Conservation (phyloP, 2,329 filamentous ascomycete genomes). For the Coleophoma crateriformis region DNA sequence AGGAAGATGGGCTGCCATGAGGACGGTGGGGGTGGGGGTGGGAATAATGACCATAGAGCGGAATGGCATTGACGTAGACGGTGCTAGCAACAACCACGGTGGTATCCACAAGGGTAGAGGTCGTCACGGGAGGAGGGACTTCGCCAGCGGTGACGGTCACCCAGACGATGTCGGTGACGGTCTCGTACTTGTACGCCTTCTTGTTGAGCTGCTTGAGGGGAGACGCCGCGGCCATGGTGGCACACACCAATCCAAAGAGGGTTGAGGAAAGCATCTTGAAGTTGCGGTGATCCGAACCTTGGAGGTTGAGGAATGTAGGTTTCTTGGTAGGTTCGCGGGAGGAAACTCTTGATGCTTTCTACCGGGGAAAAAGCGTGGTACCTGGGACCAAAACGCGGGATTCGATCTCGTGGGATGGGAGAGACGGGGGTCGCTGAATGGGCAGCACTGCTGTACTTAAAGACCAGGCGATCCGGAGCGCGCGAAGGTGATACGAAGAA, state of each 20-base stretch:
- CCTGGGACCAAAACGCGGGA: too few species aligned
- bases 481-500: background rate
- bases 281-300: background rate
- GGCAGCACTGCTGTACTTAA: conserved; percentile 25
- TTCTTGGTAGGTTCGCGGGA: background rate
- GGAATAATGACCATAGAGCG: background rate
- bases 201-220: conserved; percentile 28
- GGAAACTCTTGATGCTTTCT: background rate
- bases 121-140: conserved; percentile 1
- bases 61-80: conserved; percentile 11
- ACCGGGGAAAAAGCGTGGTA: too few species aligned
- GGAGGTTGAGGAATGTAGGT: background rate
- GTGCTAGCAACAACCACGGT: conserved; percentile 7
- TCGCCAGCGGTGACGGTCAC: conserved; percentile 31
- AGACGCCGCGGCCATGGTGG: conserved; percentile 26
- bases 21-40: background rate
- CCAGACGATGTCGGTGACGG: conserved; percentile 27
- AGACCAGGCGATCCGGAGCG: conserved; percentile 12
- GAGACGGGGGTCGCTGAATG: conserved; percentile 5
- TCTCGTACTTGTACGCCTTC: conserved; percentile 17
- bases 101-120: conserved; percentile 1
- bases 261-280: conserved; percentile 35
- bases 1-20: conserved; percentile 7
- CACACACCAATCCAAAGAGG: conserved; percentile 27
- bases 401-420: background rate